Percentiles rank a stretch among this genome's conserved stretches.
These are phyloP conservation scores for Thermoascus crustaceus DNA, from an alignment of 2,329 filamentous ascomycete genomes.

Conservation along the genomic window DNA sequence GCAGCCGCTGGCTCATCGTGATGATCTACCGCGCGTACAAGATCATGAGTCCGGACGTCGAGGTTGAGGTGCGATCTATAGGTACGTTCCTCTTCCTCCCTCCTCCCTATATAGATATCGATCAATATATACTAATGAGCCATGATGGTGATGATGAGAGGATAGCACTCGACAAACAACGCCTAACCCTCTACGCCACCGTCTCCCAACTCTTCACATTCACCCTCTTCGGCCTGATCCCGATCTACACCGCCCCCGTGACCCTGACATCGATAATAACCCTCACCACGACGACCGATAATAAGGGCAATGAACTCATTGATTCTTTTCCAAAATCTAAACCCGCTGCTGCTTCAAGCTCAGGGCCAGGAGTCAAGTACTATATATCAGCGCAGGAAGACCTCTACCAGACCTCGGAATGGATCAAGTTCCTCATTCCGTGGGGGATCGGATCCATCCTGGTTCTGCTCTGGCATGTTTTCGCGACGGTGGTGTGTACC, in stretches of 20 bases:
- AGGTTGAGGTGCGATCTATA: conserved; percentile 56
- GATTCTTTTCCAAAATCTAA: too few relatives aligned
- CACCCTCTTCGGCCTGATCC: conserved; percentile 70
- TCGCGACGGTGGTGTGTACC: conserved; percentile 58
- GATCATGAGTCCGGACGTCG: conserved; percentile 66
- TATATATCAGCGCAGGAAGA: conserved; percentile 73
- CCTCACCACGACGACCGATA: conserved; percentile 39
- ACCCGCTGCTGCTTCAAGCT: too few relatives aligned
- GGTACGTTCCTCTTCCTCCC: conserved; percentile 32
- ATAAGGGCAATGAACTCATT: conserved; percentile 16
- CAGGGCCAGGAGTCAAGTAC: conserved; percentile 46
- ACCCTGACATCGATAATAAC: conserved; percentile 60
- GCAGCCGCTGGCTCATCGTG: conserved; percentile 59
- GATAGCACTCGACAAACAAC: conserved; percentile 60
- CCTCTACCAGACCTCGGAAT: conserved; percentile 69
- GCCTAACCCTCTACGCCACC: conserved; percentile 62
- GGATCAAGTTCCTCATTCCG: conserved; percentile 62
- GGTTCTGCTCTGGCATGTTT: conserved; percentile 56
- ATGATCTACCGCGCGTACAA: conserved; percentile 78
- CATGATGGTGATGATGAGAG: conserved; percentile 5
- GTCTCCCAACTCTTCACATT: conserved; percentile 69
- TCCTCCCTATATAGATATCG: too few relatives aligned
- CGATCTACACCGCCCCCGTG: conserved; percentile 63
- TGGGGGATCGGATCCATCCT: conserved; percentile 49
- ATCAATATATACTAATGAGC: too few relatives aligned